phyloP scores from a whole-genome alignment of 2,329 filamentous ascomycete genomes.

The Neophaeococcomyces mojaviensis region DNA sequence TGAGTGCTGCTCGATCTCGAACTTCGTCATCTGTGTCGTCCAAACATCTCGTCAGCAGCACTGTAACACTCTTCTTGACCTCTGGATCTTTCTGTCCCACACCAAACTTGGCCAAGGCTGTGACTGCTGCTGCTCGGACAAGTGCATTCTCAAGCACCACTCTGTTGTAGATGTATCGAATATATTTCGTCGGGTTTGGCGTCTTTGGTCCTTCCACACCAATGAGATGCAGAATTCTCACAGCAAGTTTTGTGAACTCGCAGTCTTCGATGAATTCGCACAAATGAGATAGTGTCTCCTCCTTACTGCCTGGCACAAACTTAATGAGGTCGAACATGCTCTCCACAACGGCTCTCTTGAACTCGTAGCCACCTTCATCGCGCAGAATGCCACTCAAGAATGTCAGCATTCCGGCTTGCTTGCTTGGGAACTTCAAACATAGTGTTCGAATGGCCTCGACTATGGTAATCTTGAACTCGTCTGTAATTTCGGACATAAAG shows the following conservation, averaged over 20 bases:
- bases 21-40: slow-evolving; percentile 98
- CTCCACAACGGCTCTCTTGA: slow-evolving; percentile 95
- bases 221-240: slow-evolving; percentile 87
- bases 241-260: slow-evolving; percentile 96
- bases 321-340: slow-evolving; percentile 99
- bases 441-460: slow-evolving; percentile 95
- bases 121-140: slow-evolving; percentile 89
- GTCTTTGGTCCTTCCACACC: slow-evolving; percentile 94
- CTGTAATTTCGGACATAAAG: slow-evolving; percentile 98
- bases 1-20: slow-evolving; percentile 86
- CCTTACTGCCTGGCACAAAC: slow-evolving; percentile 82
- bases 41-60: slow-evolving; percentile 84
- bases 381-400: slow-evolving; percentile 96
- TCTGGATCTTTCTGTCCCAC: slow-evolving; percentile 94
- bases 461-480: slow-evolving; percentile 99
- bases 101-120: slow-evolving; percentile 91
- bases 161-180: slow-evolving; percentile 98
- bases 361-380: slow-evolving; percentile 96
- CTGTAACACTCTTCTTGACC: slow-evolving; percentile 90
- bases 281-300: slow-evolving; percentile 81
- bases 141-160: slow-evolving; percentile 96
- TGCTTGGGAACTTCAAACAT: slow-evolving; percentile 94
- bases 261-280: slow-evolving; percentile 99
- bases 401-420: slow-evolving; percentile 94
- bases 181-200: slow-evolving; percentile 93